Evolutionary conservation across 75 land plant genomes (phyloP).

Genomic region (Cupressus sempervirens): DNA sequence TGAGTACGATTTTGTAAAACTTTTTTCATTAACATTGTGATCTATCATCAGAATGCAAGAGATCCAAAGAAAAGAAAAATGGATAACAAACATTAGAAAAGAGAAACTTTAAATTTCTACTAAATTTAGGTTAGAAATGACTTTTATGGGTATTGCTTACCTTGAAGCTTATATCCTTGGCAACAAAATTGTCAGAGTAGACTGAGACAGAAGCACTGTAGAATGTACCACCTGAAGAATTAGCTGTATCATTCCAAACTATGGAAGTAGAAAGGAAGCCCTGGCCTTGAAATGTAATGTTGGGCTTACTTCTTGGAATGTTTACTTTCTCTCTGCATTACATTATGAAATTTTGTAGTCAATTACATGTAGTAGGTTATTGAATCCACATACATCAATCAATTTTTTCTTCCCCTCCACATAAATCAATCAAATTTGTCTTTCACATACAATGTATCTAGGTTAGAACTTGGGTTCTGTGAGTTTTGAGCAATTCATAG

Average conservation of each 20-base stretch:
- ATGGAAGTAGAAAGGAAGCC: constrained; percentile 61
- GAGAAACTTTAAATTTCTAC: no score
- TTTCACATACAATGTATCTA: neutral
- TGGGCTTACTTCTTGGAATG: constrained; percentile 58
- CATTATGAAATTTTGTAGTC: neutral
- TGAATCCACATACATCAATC: no score
- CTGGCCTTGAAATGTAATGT: constrained; percentile 88
- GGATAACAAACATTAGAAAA: neutral
- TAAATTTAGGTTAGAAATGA: neutral
- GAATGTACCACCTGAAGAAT: constrained; percentile 66
- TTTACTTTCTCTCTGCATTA: constrained; percentile 70
- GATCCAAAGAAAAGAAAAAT: no score
- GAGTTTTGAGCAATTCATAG: neutral
- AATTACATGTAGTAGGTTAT: no score
- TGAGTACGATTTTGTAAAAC: no score
- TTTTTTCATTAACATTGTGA: no score
- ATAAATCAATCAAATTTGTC: neutral
- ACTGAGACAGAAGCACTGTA: constrained; percentile 66
- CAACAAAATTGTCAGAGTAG: constrained; percentile 68
- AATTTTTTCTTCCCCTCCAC: no score
- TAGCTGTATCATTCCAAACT: constrained; percentile 85
- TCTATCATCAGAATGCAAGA: no score
- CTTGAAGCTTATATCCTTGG: constrained; percentile 86
- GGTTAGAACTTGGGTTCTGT: neutral
- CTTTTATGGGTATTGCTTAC: constrained; percentile 8